Base-by-base conservation (phyloP, 202 grass and related monocot species). In the Schoenoplectus tabernaemontani region DNA sequence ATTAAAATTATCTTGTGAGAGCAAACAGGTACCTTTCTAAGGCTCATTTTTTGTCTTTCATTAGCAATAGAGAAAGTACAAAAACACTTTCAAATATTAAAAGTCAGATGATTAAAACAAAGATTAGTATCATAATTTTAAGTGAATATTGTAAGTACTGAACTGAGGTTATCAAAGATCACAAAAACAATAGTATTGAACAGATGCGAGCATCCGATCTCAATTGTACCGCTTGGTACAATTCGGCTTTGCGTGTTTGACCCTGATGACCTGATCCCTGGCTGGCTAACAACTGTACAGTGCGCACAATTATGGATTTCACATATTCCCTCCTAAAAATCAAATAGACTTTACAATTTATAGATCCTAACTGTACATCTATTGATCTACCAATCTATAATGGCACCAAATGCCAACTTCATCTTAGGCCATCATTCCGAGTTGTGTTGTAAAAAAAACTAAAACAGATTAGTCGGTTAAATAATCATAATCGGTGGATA, bases 21-120 rank as follows among this genome's bases (percentile, higher is more conserved):
- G 57, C 60, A 62, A 64, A 41, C 16, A 15, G 54, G 56, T 59
- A 26, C 16, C 44, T 67, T 67, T 64, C 39, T 17, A 79, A 44
- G 57, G 39, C 22, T 30, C 59, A 44, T 64, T 80, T 39, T 80
- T 80, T 24, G 64, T 74, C 38, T 74, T 74, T 74, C 26, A 51
- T 13, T 42, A 71, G 22, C 7, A 42, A 15, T 44, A 42, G 8
- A 34, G 0, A 22, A 67, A 67, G 16, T 42, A 67, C 12, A 48
- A 11, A 26, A 28, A 71, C 0, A 2, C 5, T 32, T 7, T 73
- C 12, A 50, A 13, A 28, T 73, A 51, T 72, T 50, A 11, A 42
- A 43, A 43, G 0, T 43, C 9, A 68, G 9, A 39, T 68, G n/a
- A 22, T 22, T 65, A 38, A 65, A 65, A 19, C 15, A 65, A 65